A percentile compares a stretch with the other conserved stretches of the same genome.
These are phyloP conservation scores for Diplodia intermedia DNA, from an alignment of 2,329 filamentous ascomycete genomes.

Conservation along the genomic window DNA sequence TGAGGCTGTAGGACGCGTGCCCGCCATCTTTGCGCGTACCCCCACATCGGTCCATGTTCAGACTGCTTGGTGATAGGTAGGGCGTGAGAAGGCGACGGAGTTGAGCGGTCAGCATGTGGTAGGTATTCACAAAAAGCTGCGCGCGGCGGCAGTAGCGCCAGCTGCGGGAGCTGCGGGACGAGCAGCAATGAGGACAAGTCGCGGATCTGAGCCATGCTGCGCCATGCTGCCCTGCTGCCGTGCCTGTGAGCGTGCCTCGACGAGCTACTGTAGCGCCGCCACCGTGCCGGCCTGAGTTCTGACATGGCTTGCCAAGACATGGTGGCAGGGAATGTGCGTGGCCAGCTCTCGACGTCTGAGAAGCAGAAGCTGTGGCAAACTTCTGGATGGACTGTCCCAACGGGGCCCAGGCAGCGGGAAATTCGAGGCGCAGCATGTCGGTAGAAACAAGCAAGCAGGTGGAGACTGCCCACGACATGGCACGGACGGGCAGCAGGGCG, in stretches of 20 bases:
- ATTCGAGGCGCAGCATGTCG: background rate
- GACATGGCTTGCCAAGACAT: conserved; percentile 13
- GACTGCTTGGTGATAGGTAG: background rate
- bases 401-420: background rate
- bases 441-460: background rate
- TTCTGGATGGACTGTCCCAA: background rate
- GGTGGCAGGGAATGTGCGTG: background rate
- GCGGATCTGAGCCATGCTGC: background rate
- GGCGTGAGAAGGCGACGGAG: conserved; percentile 3
- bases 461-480: background rate
- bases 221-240: background rate
- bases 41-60: too few relatives aligned
- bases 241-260: background rate
- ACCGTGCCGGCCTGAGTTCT: conserved; percentile 11
- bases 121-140: background rate
- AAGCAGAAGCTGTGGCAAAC: background rate
- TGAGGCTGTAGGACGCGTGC: background rate
- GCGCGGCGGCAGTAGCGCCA: conserved; percentile 8
- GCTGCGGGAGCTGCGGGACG: conserved; percentile 17
- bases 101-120: conserved; percentile 21
- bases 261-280: conserved; percentile 17
- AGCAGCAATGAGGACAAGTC: background rate
- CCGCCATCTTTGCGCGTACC: background rate
- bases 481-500: conserved; percentile 1
- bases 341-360: background rate